Percentiles rank a stretch among this genome's conserved stretches.
Evolutionary conservation across 163 green algal genomes (phyloP).

Genomic region (Scenedesmus sp.): DNA sequence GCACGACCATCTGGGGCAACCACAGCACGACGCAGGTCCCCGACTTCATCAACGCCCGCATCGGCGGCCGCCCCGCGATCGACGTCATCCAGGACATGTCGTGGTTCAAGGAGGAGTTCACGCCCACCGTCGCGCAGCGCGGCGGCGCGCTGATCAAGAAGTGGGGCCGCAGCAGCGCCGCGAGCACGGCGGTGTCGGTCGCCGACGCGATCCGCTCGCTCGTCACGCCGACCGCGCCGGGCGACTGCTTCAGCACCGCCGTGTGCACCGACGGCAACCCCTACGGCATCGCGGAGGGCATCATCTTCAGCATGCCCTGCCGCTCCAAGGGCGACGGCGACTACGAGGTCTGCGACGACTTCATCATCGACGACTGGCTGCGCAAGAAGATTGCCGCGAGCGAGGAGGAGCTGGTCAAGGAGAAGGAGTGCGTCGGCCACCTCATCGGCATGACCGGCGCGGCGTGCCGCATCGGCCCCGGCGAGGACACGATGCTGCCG

Average conservation of each 20-base stretch:
- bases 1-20: conserved; percentile 62
- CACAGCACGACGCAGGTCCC: conserved; percentile 69
- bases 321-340: conserved; percentile 81
- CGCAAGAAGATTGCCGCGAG: conserved; percentile 72
- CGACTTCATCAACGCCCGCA: conserved; percentile 94
- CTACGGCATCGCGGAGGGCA: conserved; percentile 86
- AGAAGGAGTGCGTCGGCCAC: conserved; percentile 87
- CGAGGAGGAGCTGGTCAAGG: conserved; percentile 87
- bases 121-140: conserved; percentile 78
- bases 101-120: conserved; percentile 94
- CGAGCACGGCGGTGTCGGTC: conserved; percentile 91
- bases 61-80: conserved; percentile 74
- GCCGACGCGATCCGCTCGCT: conserved; percentile 87
- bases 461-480: conserved; percentile 56
- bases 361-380: conserved; percentile 93
- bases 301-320: conserved; percentile 91
- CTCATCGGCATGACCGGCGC: conserved; percentile 67
- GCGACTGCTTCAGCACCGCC: conserved; percentile 92
- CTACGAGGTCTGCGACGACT: conserved; percentile 86
- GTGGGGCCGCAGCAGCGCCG: conserved; percentile 88
- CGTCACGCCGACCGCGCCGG: conserved; percentile 79
- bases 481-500: conserved; percentile 70
- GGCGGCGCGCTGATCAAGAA: conserved; percentile 94
- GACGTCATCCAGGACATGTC: conserved; percentile 85
- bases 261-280: conserved; percentile 89